Evolutionary conservation across 2,329 filamentous ascomycete species (phyloP), one percentile per base, ranked within the genome.

Genomic region (Paracoccidioides brasiliensis): DNA sequence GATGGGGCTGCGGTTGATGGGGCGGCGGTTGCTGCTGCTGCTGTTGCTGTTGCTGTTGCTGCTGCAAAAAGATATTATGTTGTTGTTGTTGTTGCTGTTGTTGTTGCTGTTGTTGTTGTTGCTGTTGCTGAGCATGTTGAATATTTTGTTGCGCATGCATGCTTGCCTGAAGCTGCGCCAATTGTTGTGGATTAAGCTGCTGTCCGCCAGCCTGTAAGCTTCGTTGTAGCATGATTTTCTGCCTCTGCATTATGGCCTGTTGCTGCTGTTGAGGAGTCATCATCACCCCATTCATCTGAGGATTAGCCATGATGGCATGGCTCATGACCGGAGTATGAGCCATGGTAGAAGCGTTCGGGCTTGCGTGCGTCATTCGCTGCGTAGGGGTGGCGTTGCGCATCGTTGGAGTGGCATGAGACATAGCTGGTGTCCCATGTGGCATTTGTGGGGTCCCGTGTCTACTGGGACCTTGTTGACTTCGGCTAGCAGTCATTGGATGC

Each of bases 371-470:
- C 66, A 76, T 73, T 1, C 73, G 68, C 60, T 75, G 72, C 10
- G 68, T 73, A 4, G 74, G 74, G 9, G 74, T 76, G 5, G 69
- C 71, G 59, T 76, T 74, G 53, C 72, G 69, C 67, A 76, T 72
- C 6, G 74, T 67, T 4, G 74, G 74, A 3, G 74, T 77, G 28
- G 73, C 71, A 56, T 76, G 73, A 22, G 69, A 69, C 66, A 74
- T 70, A 28, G 70, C 70, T 8, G 74, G 73, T 2, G 74, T 76
- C 43, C 72, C 70, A 51, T 75, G 71, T 6, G 69, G 65, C 66
- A 77, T 73, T 57, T 75, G 73, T 4, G 74, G 74, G 15, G 74
- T 77, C 9, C 74, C 73, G 56, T 76, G 70, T 54, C 72, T 70
- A 57, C 74, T 76, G 22, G 69, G 71, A 35, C 72, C 72, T 65